Conservation (phyloP, 192 early-diverging fungal genomes). For the Linnemannia zychae region DNA sequence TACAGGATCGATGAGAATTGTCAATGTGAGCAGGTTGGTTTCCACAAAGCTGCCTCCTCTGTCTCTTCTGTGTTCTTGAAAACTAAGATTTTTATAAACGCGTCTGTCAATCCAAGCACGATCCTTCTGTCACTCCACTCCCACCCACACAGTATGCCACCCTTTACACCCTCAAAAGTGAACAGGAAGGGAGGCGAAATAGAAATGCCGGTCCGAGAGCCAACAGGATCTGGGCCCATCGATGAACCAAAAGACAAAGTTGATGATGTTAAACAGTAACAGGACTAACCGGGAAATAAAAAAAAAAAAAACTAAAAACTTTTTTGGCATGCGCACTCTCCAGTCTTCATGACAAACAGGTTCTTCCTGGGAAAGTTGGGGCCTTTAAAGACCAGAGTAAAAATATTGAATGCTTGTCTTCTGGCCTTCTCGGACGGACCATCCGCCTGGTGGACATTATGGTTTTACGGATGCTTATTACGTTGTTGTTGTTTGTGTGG, state of each 20-base stretch:
- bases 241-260: not conserved
- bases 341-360: conserved; percentile 2
- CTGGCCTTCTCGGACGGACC: too few species aligned
- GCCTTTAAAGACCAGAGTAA: not conserved
- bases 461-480: not conserved
- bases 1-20: not conserved
- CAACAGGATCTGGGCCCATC: conserved; percentile 4
- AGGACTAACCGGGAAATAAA: not conserved
- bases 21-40: not conserved
- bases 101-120: not conserved
- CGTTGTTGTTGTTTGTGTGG: not conserved
- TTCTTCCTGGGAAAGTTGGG: conserved; percentile 1
- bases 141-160: not conserved
- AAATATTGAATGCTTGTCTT: not conserved
- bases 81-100: not conserved
- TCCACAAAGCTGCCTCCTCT: not conserved
- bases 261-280: not conserved
- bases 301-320: not conserved
- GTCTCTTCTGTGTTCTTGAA: not conserved
- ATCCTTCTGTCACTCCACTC: not conserved
- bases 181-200: conserved; percentile 4
- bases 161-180: not conserved
- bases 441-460: too few species aligned
- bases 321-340: not conserved
- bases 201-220: conserved; percentile 14